These are phyloP conservation scores for Saitozyma podzolica DNA, from an alignment of 768 basidiomycete genomes.

Conservation along the genomic window DNA sequence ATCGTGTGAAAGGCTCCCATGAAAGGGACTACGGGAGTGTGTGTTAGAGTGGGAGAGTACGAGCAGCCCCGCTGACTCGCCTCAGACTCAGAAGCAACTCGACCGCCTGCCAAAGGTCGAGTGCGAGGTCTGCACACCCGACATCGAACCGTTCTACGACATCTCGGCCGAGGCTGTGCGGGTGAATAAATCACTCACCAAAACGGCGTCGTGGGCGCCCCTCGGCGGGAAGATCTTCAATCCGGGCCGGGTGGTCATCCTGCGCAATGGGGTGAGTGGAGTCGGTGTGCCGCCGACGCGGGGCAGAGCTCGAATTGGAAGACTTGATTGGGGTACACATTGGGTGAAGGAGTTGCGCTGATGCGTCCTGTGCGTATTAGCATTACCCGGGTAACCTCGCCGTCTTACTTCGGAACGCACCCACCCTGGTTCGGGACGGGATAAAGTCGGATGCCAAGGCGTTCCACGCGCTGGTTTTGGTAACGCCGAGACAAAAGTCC, in stretches of 20 bases:
- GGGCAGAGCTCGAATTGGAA: neutral
- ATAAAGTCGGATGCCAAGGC: constrained; percentile 46
- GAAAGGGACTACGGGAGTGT: neutral
- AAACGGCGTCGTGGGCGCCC: constrained; percentile 62
- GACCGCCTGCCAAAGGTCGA: constrained; percentile 64
- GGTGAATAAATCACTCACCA: constrained; percentile 65
- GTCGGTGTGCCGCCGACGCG: neutral
- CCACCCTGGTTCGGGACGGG: constrained; percentile 31
- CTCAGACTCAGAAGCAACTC: constrained; percentile 71
- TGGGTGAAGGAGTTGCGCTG: too few relatives aligned
- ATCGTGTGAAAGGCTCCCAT: too few relatives aligned
- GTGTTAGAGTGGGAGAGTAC: neutral
- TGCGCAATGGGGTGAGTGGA: constrained; percentile 72
- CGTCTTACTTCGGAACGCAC: constrained; percentile 63
- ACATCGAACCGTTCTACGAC: constrained; percentile 78
- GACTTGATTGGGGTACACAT: neutral
- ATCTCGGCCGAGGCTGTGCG: constrained; percentile 63
- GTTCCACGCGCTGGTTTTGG: constrained; percentile 72
- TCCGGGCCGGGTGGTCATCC: constrained; percentile 75
- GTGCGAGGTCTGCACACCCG: constrained; percentile 68
- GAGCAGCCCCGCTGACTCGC: constrained; percentile 8
- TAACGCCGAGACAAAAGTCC: constrained; percentile 64
- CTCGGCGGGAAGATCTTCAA: constrained; percentile 69
- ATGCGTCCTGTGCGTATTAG: constrained; percentile 54
- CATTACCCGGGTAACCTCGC: constrained; percentile 72